A percentile compares a stretch with the other conserved stretches of the same genome.
phyloP scores from a whole-genome alignment of 1,139 yeast species.

The Pichia sp. region DNA sequence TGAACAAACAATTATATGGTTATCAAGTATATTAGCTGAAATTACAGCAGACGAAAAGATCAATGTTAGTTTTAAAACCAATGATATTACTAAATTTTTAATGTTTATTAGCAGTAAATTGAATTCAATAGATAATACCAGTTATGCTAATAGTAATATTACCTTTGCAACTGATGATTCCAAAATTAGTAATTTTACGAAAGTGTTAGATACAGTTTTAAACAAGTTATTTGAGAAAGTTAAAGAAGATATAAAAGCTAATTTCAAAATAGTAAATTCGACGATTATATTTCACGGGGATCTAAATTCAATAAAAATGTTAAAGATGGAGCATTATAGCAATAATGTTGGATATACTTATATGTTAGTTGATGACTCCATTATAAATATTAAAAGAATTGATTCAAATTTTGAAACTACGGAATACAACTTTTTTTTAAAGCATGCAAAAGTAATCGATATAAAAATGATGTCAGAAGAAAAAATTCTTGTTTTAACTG shows the following conservation, averaged over 20 bases:
- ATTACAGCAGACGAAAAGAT: slow-evolving; percentile 27
- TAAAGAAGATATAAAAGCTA: slow-evolving; percentile 22
- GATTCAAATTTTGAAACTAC: too few relatives aligned
- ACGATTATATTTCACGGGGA: too few relatives aligned
- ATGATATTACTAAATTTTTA: slow-evolving; percentile 25
- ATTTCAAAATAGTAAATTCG: slow-evolving; percentile 16
- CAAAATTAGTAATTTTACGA: slow-evolving; percentile 14
- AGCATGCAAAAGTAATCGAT: slow-evolving; percentile 1
- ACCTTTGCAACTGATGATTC: slow-evolving; percentile 2
- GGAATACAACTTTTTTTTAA: neutral
- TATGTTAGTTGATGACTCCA: too few relatives aligned
- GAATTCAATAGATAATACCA: slow-evolving; percentile 1
- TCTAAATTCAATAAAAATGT: too few relatives aligned
- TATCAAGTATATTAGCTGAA: slow-evolving; percentile 30
- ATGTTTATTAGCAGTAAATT: slow-evolving; percentile 18
- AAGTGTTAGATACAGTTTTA: slow-evolving; percentile 15
- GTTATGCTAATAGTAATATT: neutral
- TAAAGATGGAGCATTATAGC: too few relatives aligned
- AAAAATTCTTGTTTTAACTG: slow-evolving; percentile 1
- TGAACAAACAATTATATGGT: slow-evolving; percentile 48
- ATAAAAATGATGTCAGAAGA: slow-evolving; percentile 12
- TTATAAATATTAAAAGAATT: too few relatives aligned
- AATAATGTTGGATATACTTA: too few relatives aligned
- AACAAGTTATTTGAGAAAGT: slow-evolving; percentile 18
- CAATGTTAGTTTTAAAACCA: slow-evolving; percentile 18